Evolutionary conservation across 768 basidiomycete genomes (phyloP).

Genomic region (Lactarius sanguifluus): DNA sequence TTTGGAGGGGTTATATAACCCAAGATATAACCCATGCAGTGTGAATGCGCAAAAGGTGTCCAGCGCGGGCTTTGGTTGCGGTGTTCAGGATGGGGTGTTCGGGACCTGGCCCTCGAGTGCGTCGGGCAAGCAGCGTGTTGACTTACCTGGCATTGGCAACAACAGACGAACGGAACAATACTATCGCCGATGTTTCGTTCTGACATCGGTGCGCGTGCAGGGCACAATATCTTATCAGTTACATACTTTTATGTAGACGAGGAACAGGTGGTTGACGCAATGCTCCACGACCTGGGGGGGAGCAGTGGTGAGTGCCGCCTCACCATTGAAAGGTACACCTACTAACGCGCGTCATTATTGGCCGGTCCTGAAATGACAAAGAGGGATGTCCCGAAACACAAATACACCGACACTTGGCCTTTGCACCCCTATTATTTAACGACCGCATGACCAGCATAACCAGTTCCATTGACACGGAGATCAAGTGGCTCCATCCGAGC

Average conservation of each 20-base stretch:
- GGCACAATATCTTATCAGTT: constrained; percentile 24
- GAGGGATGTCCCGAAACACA: constrained; percentile 52
- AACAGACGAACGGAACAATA: constrained; percentile 35
- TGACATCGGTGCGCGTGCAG: constrained; percentile 17
- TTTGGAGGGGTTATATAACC: constrained; percentile 15
- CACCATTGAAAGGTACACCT: background rate
- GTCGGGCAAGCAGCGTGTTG: constrained; percentile 34
- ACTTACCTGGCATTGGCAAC: constrained; percentile 44
- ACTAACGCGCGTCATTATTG: background rate
- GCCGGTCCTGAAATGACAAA: constrained; percentile 40
- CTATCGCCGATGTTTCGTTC: background rate
- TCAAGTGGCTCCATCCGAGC: constrained; percentile 32
- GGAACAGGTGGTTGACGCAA: constrained; percentile 29
- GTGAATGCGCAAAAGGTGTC: constrained; percentile 40
- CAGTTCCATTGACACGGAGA: constrained; percentile 31
- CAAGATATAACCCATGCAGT: constrained; percentile 27
- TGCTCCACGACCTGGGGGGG: constrained; percentile 22
- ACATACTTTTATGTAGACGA: constrained; percentile 25
- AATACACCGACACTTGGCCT: constrained; percentile 43
- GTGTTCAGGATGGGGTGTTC: constrained; percentile 51
- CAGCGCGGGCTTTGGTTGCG: constrained; percentile 46
- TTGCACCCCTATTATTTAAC: background rate
- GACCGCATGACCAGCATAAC: background rate
- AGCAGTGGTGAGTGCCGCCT: constrained; percentile 26
- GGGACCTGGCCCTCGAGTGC: constrained; percentile 42